Base-by-base conservation (phyloP, 345 rosid species). In the Dimocarpus longan region DNA sequence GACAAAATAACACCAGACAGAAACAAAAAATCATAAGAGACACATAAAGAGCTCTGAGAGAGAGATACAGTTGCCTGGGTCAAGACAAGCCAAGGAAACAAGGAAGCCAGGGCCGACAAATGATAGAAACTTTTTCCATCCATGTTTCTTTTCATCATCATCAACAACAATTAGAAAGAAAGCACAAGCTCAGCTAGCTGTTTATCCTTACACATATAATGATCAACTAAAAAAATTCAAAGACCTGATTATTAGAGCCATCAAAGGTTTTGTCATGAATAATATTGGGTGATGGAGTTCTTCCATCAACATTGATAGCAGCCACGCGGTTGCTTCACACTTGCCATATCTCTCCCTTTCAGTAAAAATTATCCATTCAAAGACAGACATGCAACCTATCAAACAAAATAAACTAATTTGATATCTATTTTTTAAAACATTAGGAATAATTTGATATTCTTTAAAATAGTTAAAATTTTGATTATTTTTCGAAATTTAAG, bases 91-190 rank as follows among this genome's bases (percentile, higher is more conserved):
- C 40, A 92, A 42, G 0, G 91, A 89, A 28, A 92, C 90, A 5
- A 92, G 84, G 68, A 92, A 89, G 37, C 93, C 90, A 44, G 92
- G 96, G 40, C 90, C 96, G n/a, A 89, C 83, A 63, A 70, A 86
- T 3, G 89, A 66, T 28, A 89, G 16, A 40, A 90, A 89, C 83
- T 82, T 90, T 54, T 77, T 86, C 92, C 93, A 90, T 21, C 95
- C 92, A 1, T 89, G 85, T 79, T 71, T 82, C 89, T 89, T 39
- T 18, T 66, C 46, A 81, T 66, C 12, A 22, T 16, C 10, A 60
- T 19, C 46, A 44, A 18, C 26, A 16, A 18, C 6, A 32, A 32
- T 32, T 32, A 1, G 37, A 32, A 32, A 32, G 37, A 32, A 32
- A 32, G 37, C 37, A 32, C 12, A 21, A 9, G 37, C 5, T 50